Evolutionary conservation across 352 stramenopile genomes (phyloP).

Genomic region (Phytophthora lateralis): DNA sequence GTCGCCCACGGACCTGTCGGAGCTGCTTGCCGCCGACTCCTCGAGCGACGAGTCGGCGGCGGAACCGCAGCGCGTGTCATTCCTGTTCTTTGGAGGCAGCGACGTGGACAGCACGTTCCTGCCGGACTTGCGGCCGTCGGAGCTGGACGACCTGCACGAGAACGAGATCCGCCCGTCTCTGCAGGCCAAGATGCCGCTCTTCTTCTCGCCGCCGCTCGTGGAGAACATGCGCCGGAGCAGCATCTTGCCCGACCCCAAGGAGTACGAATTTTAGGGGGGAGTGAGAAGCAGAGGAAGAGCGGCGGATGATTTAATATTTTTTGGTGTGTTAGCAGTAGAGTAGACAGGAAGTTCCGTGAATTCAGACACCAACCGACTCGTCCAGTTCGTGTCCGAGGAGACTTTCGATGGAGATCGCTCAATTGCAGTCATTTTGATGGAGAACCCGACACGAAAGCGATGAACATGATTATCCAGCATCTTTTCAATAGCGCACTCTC

Average conservation of each 20-base stretch:
- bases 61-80: constrained; percentile 38
- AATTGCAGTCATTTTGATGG: constrained; percentile 17
- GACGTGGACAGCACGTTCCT: constrained; percentile 56
- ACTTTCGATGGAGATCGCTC: neutral
- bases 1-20: constrained; percentile 34
- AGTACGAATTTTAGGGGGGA: constrained; percentile 60
- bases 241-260: constrained; percentile 49
- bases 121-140: constrained; percentile 42
- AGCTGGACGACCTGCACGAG: constrained; percentile 49
- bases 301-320: constrained; percentile 42
- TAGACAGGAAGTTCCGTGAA: constrained; percentile 25
- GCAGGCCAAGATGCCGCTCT: constrained; percentile 65
- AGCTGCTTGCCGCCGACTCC: constrained; percentile 33
- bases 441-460: constrained; percentile 1
- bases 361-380: constrained; percentile 26
- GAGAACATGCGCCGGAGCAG: constrained; percentile 51
- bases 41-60: constrained; percentile 32
- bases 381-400: neutral
- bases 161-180: constrained; percentile 61
- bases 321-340: constrained; percentile 34
- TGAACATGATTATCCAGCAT: constrained; percentile 10
- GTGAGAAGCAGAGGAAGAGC: neutral
- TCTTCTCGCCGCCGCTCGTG: constrained; percentile 57
- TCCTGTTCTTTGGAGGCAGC: constrained; percentile 72
- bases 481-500: neutral